A percentile compares a stretch with the other conserved stretches of the same genome.
Evolutionary conservation across 2,329 filamentous ascomycete genomes (phyloP).

Genomic region (Fusarium sp.): DNA sequence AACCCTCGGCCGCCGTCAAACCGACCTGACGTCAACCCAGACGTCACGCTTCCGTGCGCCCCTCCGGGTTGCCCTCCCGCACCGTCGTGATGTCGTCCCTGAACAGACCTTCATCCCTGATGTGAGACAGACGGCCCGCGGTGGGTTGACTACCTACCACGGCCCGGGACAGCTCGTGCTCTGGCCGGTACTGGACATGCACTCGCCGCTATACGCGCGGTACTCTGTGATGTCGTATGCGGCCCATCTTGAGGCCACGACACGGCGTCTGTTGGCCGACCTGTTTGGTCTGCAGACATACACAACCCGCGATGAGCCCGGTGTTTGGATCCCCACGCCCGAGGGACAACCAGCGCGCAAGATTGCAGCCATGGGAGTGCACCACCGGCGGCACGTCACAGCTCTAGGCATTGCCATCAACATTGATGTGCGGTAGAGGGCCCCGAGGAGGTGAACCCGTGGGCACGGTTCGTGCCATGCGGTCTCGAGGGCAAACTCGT

Average conservation of each 20-base stretch:
- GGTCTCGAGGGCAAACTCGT: conserved; percentile 83
- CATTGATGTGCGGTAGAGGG: conserved; percentile 68
- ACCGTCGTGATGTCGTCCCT: conserved; percentile 46
- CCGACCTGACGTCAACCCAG: conserved; percentile 59
- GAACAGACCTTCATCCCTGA: conserved; percentile 59
- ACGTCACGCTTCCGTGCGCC: conserved; percentile 57
- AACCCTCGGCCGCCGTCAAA: conserved; percentile 88
- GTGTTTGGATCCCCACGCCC: conserved; percentile 76
- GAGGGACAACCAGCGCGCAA: conserved; percentile 66
- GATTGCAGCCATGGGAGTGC: conserved; percentile 93
- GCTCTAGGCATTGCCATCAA: conserved; percentile 89
- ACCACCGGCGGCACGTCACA: conserved; percentile 84
- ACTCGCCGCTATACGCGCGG: conserved; percentile 63
- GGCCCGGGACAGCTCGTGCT: conserved; percentile 92
- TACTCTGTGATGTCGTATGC: conserved; percentile 83
- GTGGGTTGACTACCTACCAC: conserved; percentile 94
- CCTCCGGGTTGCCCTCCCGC: conserved; percentile 48
- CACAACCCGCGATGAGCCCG: conserved; percentile 79
- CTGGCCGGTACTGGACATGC: conserved; percentile 92
- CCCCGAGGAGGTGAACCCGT: conserved; percentile 59
- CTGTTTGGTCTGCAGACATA: conserved; percentile 69
- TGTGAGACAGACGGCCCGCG: conserved; percentile 80
- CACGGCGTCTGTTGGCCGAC: conserved; percentile 72
- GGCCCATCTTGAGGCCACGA: conserved; percentile 79
- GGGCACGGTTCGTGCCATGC: conserved; percentile 86